Base-by-base conservation (phyloP, 495 filamentous ascomycete genomes). In the Elasticomyces elasticus region DNA sequence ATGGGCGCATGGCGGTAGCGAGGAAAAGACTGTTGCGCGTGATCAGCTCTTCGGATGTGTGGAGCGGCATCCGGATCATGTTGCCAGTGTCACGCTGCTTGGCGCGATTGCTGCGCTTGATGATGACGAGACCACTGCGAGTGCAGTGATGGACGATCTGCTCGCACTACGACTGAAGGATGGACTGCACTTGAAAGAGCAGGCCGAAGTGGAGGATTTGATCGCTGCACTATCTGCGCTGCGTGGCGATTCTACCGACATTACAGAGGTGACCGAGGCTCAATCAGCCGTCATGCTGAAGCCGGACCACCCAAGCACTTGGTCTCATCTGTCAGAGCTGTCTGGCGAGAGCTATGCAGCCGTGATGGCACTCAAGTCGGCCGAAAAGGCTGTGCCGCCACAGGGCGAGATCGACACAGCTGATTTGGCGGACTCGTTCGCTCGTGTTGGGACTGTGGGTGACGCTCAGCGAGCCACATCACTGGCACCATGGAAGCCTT, bases 51-150 rank as follows among this genome's bases (percentile, higher is more conserved):
- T 94, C 60, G 81, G 82, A 13, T 77, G 83, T 47, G 81, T 94
- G 15, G 85, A 89, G 62, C 74, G 63, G 20, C 68, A 85, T 49
- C 79, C 85, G 0, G 77, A 80, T 4, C 91, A 97, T 61, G 74
- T 92, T 7, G 82, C 80, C 33, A 83, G 87, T 1, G 79, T 89
- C 11, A 75, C 84, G 5, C 76, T 97, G 17, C 72, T 97, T 0
- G 90, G 89, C 12, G 79, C 84, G 1, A 86, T 96, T 60, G 85
- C 87, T 5, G 72, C 91, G 12, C 65, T 98, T 3, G 90, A 95
- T 48, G 69, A 74, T 15, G 89, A 95, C 62, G 72, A 69, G 15
- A 89, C 94, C 40, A 83, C 80, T 4, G 71, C 88, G 9, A 85
- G 88, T 40, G 89, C 89, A 0, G 87, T 96, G 1, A 72, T 76